These are phyloP conservation scores for Edaphochlamys debaryana DNA, from an alignment of 139 green algal genomes.

Conservation along the genomic window DNA sequence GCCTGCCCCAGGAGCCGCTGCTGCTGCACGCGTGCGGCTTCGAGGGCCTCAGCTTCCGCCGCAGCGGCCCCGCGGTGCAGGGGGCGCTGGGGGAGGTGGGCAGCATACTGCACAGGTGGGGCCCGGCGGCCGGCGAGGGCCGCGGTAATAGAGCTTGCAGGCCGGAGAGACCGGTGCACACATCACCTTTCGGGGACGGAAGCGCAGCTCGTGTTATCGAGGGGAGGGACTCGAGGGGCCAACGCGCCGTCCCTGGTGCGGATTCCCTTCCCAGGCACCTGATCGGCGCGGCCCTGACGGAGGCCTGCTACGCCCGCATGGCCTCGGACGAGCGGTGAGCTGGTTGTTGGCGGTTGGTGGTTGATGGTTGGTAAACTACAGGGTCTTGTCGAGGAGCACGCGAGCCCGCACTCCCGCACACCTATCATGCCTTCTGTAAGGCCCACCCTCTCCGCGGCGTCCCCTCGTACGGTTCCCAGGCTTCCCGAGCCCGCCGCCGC, in stretches of 20 bases:
- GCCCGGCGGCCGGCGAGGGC: too few relatives aligned
- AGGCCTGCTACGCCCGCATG: slow-evolving; percentile 31
- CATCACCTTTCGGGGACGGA: not conserved
- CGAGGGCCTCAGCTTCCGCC: slow-evolving; percentile 35
- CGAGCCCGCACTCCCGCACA: not conserved
- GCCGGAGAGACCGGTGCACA: not conserved
- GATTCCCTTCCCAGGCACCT: too few relatives aligned
- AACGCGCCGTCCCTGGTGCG: slow-evolving; percentile 26
- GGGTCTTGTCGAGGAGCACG: not conserved
- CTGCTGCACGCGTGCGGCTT: slow-evolving; percentile 79
- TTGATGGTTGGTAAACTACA: not conserved
- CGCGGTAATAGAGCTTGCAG: too few relatives aligned
- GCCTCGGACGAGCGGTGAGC: slow-evolving; percentile 9
- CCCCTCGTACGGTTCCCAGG: not conserved
- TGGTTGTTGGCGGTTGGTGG: not conserved
- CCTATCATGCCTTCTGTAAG: not conserved
- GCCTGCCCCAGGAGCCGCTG: slow-evolving; percentile 68
- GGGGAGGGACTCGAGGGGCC: not conserved
- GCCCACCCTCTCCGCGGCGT: not conserved
- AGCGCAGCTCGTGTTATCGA: not conserved
- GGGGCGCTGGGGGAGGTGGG: not conserved
- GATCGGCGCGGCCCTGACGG: slow-evolving; percentile 34
- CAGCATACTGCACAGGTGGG: not conserved
- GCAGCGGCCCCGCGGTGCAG: slow-evolving; percentile 22
- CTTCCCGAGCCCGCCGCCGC: not conserved